Evolutionary conservation across 495 filamentous ascomycete species (phyloP).

Genomic region (Thermothielavioides terrestris): DNA sequence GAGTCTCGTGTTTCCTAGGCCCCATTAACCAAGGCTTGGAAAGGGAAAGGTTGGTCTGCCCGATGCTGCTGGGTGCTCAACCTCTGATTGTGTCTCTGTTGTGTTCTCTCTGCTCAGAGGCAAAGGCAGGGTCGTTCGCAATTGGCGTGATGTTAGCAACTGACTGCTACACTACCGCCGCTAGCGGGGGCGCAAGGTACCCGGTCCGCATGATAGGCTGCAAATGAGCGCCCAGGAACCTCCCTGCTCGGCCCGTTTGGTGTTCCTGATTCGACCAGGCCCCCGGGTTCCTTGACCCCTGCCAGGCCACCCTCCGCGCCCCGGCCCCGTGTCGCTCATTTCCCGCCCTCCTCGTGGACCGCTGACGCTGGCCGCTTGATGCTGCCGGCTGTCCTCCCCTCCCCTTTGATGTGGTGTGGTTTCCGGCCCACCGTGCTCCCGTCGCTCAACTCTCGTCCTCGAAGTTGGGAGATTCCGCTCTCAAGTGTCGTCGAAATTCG

Average conservation of each 20-base stretch:
- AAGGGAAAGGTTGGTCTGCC: too few relatives aligned
- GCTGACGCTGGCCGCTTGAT: slow-evolving; percentile 5
- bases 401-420: slow-evolving; percentile 5
- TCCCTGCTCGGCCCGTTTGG: slow-evolving; percentile 12
- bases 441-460: not conserved
- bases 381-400: slow-evolving; percentile 7
- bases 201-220: slow-evolving; percentile 13
- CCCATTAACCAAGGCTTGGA: too few relatives aligned
- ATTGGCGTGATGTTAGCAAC: too few relatives aligned
- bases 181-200: slow-evolving; percentile 13
- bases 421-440: slow-evolving; percentile 8
- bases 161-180: too few relatives aligned
- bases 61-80: too few relatives aligned
- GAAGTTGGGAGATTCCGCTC: not conserved
- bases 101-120: too few relatives aligned
- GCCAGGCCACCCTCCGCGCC: slow-evolving; percentile 12
- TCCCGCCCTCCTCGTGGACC: slow-evolving; percentile 6
- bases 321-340: slow-evolving; percentile 18
- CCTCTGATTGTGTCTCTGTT: too few relatives aligned
- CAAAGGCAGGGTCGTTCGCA: too few relatives aligned
- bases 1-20: too few relatives aligned
- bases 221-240: slow-evolving; percentile 12
- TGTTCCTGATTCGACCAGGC: slow-evolving; percentile 24
- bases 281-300: slow-evolving; percentile 13
- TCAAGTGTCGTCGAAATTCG: slow-evolving; percentile 1